phyloP scores from a whole-genome alignment of 176 grass and related monocot genomes.

The Musa beccarii region DNA sequence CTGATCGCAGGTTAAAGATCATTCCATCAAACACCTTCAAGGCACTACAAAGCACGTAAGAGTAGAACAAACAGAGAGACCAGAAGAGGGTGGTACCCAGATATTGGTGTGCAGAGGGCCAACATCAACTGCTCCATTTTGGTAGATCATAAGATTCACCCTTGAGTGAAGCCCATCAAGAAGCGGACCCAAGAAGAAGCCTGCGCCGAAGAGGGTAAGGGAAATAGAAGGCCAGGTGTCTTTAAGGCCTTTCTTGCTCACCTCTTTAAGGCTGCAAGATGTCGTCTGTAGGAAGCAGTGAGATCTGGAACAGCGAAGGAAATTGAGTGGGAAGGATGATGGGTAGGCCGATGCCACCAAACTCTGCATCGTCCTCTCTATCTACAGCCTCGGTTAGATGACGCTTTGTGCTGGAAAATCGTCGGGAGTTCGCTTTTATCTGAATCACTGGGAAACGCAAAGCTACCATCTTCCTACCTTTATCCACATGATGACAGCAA shows the following conservation, averaged over 20 bases:
- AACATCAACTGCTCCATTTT: constrained; percentile 47
- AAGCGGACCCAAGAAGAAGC: constrained; percentile 68
- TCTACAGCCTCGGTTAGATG: no score
- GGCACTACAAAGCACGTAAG: not conserved
- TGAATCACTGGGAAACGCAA: no score
- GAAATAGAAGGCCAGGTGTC: constrained; percentile 51
- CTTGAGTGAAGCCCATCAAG: constrained; percentile 82
- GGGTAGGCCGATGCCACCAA: not conserved
- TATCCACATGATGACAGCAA: no score
- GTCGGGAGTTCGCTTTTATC: no score
- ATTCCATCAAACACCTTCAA: not conserved
- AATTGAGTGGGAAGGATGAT: not conserved
- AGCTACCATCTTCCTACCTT: no score
- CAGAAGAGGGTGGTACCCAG: constrained; percentile 31
- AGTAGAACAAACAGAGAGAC: not conserved
- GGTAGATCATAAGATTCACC: constrained; percentile 64
- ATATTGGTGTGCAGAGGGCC: constrained; percentile 69
- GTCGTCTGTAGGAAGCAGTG: constrained; percentile 1
- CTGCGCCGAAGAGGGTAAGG: constrained; percentile 45
- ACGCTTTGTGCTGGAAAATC: no score
- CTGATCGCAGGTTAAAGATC: constrained; percentile 16
- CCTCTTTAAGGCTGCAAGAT: constrained; percentile 7
- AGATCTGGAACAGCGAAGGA: not conserved
- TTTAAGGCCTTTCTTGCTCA: constrained; percentile 11
- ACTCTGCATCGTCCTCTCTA: constrained; percentile 10